Evolutionary conservation across 2,329 filamentous ascomycete species (phyloP).

Genomic region (Coniochaeta hoffmannii): DNA sequence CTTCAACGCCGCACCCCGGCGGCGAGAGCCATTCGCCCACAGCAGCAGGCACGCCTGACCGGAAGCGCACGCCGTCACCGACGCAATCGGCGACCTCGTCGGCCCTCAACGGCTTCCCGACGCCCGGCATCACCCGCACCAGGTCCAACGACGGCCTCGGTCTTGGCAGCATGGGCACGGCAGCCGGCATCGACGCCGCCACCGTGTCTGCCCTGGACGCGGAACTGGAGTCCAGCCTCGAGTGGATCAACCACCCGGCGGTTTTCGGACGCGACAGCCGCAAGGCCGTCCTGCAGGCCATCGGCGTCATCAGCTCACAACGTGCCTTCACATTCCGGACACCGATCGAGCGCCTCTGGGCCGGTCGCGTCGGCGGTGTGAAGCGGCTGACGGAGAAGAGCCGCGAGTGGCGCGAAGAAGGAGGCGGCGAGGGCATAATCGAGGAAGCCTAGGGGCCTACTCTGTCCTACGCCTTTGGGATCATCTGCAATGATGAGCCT

Average conservation of each 20-base stretch:
- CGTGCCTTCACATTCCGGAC: constrained; percentile 90
- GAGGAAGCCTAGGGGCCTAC: constrained; percentile 43
- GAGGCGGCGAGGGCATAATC: constrained; percentile 63
- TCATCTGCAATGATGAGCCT: not conserved
- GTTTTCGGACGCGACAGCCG: constrained; percentile 90
- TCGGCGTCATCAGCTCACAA: constrained; percentile 93
- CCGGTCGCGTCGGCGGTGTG: constrained; percentile 71
- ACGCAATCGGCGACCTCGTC: constrained; percentile 40
- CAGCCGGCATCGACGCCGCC: constrained; percentile 69
- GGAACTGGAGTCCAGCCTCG: constrained; percentile 81
- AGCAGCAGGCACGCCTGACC: constrained; percentile 39
- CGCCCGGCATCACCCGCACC: constrained; percentile 35
- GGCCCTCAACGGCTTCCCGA: constrained; percentile 28
- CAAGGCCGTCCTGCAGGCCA: constrained; percentile 92
- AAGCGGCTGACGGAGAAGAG: constrained; percentile 75
- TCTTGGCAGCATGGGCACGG: constrained; percentile 34
- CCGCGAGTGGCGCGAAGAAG: constrained; percentile 85
- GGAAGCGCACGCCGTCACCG: constrained; percentile 49
- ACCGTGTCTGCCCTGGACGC: constrained; percentile 84
- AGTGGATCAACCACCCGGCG: constrained; percentile 97
- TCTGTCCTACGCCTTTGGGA: too few relatives aligned
- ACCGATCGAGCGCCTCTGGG: constrained; percentile 84
- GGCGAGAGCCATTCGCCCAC: constrained; percentile 34
- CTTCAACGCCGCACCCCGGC: constrained; percentile 41
- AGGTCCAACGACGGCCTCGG: constrained; percentile 51